Conservation (phyloP, 169 alveolate species). For the Plasmodium falciparum region DNA sequence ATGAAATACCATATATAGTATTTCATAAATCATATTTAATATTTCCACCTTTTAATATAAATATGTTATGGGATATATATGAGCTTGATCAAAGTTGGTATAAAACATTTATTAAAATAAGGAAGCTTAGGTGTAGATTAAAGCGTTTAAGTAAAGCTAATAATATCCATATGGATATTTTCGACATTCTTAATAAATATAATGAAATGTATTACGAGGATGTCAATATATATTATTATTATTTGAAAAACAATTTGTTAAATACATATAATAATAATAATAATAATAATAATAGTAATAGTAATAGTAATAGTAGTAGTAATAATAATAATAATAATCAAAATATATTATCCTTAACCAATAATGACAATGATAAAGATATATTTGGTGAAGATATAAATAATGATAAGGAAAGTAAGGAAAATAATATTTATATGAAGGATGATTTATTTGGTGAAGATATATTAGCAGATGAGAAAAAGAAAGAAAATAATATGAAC, state of each 20-base stretch:
- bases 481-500: constrained; percentile 11
- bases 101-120: constrained; percentile 23
- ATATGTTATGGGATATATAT: constrained; percentile 86
- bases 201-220: constrained; percentile 68
- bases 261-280: constrained; percentile 1
- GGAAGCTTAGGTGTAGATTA: constrained; percentile 15
- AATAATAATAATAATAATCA: background rate
- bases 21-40: constrained; percentile 85
- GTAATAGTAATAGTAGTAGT: background rate
- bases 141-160: background rate
- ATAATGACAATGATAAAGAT: background rate
- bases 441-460: constrained; percentile 75
- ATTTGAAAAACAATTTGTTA: constrained; percentile 11
- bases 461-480: constrained; percentile 15
- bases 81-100: constrained; percentile 81
- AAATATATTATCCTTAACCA: background rate
- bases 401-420: background rate
- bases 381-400: background rate
- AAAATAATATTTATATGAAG: background rate
- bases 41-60: constrained; percentile 86
- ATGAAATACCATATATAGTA: constrained; percentile 85
- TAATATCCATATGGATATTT: constrained; percentile 10
- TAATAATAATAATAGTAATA: constrained; percentile 18
- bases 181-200: constrained; percentile 20
- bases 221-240: constrained; percentile 43